Evolutionary conservation across 176 grass and related monocot genomes (phyloP).

Genomic region (Hordeum marinum): DNA sequence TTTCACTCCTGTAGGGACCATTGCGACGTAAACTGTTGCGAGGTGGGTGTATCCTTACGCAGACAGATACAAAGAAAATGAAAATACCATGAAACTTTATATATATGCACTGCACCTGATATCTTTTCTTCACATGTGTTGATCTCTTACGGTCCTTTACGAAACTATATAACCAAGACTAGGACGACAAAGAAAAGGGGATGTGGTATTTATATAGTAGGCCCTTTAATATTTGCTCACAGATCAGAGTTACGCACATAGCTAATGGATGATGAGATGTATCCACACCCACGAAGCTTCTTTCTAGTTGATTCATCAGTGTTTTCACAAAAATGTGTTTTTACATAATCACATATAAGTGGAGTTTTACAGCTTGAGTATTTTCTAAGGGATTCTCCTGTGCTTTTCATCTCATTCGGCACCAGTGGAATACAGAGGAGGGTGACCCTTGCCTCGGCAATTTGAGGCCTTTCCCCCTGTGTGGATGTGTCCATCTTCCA

Average conservation of each 20-base stretch:
- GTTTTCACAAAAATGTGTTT: not conserved
- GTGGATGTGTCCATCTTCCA: slow-evolving; percentile 54
- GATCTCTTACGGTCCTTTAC: too few relatives aligned
- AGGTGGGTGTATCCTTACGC: not conserved
- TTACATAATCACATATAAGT: not conserved
- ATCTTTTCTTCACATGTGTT: not conserved
- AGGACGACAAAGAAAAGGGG: too few relatives aligned
- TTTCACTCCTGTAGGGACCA: not conserved
- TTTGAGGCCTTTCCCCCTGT: slow-evolving; percentile 27
- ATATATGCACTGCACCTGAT: not conserved
- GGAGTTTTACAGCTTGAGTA: slow-evolving; percentile 36
- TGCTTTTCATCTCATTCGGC: slow-evolving; percentile 36
- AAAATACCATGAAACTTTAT: not conserved
- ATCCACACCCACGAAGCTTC: not conserved
- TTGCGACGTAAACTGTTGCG: too few relatives aligned
- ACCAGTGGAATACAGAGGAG: slow-evolving; percentile 51
- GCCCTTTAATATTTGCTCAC: too few relatives aligned
- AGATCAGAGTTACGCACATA: too few relatives aligned
- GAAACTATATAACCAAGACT: too few relatives aligned
- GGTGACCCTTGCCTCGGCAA: slow-evolving; percentile 55
- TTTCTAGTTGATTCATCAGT: not conserved
- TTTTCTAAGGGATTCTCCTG: slow-evolving; percentile 49
- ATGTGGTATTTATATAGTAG: not conserved
- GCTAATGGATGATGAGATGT: not conserved
- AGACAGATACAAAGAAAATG: not conserved